phyloP scores from a whole-genome alignment of 805 yeast genomes.

The Pichia deserticola region DNA sequence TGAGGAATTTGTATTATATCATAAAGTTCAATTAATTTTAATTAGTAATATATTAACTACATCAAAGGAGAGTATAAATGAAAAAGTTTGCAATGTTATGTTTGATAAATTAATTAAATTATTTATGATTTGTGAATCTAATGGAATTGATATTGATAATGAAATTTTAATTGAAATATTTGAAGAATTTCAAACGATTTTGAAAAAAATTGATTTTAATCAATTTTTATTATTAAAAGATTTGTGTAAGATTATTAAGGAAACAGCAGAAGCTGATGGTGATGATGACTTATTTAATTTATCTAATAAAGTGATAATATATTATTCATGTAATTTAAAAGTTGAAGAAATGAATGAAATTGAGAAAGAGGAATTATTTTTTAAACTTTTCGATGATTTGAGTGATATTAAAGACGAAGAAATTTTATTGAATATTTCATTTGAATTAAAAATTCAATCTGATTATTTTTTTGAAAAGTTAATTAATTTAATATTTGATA shows the following conservation, averaged over 20 bases:
- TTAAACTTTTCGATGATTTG: not conserved
- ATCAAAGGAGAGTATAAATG: not conserved
- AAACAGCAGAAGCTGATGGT: not conserved
- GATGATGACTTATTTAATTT: not conserved
- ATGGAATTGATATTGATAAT: not conserved
- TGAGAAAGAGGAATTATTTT: not conserved
- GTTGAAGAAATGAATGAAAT: not conserved
- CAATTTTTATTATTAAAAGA: not conserved
- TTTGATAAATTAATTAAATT: not conserved
- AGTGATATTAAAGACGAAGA: slow-evolving; percentile 3
- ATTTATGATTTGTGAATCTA: not conserved
- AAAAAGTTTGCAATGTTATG: not conserved
- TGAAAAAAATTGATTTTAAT: not conserved
- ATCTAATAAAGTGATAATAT: not conserved
- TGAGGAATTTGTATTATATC: not conserved
- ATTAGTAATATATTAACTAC: slow-evolving; percentile 7
- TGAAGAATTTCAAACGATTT: not conserved
- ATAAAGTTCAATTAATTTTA: slow-evolving; percentile 5
- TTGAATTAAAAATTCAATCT: not conserved
- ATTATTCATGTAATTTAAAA: not conserved
- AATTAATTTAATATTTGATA: not conserved
- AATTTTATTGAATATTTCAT: slow-evolving; percentile 9
- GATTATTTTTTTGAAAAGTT: not conserved
- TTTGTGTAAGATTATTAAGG: not conserved
- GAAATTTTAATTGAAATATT: slow-evolving; percentile 1